Conservation (phyloP, 306 rosid genomes). For the Dicorynia guianensis region DNA sequence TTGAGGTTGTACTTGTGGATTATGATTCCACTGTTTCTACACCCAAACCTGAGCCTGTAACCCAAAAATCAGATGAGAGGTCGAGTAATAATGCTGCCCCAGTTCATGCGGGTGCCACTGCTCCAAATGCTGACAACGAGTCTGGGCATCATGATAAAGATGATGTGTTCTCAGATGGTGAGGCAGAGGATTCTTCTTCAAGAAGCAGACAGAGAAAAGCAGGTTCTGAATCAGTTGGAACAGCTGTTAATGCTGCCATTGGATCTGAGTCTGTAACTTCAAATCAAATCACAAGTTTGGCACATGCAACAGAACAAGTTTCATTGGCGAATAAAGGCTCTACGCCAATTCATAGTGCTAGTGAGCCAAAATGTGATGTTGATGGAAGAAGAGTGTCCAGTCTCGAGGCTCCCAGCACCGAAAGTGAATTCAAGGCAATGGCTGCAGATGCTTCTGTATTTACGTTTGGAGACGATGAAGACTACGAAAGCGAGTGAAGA, state of each 20-base stretch:
- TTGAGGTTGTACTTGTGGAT: slow-evolving; percentile 89
- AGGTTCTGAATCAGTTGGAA: slow-evolving; percentile 51
- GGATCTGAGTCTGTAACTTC: slow-evolving; percentile 56
- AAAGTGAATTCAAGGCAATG: slow-evolving; percentile 98
- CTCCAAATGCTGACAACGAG: slow-evolving; percentile 50
- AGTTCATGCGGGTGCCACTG: slow-evolving; percentile 47
- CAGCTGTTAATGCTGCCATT: slow-evolving; percentile 45
- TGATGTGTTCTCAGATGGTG: slow-evolving; percentile 91
- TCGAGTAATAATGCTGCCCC: slow-evolving; percentile 57
- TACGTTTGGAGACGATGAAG: slow-evolving; percentile 95
- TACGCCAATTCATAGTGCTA: slow-evolving; percentile 38
- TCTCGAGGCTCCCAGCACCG: slow-evolving; percentile 57
- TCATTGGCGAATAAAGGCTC: slow-evolving; percentile 64
- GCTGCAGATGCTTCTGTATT: slow-evolving; percentile 99
- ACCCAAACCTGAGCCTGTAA: slow-evolving; percentile 52
- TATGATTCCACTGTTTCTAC: slow-evolving; percentile 51
- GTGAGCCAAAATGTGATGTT: slow-evolving; percentile 58
- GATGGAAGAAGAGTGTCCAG: slow-evolving; percentile 49
- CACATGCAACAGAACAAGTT: slow-evolving; percentile 69
- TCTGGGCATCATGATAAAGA: slow-evolving; percentile 64
- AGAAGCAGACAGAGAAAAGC: slow-evolving; percentile 65
- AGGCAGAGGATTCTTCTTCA: slow-evolving; percentile 75
- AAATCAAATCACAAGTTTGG: slow-evolving; percentile 58
- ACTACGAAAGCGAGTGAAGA: slow-evolving; percentile 85
- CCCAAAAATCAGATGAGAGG: slow-evolving; percentile 70